Base-by-base conservation (phyloP, 306 rosid species). In the Gastrolobium villosum region DNA sequence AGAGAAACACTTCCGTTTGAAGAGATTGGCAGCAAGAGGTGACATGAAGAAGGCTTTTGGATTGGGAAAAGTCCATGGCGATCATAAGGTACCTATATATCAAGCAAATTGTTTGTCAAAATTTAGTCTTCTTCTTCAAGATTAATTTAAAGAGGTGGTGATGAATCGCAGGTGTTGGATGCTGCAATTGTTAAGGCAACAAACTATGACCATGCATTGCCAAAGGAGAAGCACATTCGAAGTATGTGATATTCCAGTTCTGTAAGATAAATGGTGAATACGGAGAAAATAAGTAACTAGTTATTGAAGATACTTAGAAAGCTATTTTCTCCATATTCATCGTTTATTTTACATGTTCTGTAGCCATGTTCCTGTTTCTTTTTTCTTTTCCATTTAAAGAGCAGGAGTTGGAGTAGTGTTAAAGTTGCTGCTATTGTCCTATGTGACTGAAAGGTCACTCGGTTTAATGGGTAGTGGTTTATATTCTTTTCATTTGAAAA, bases 151-250 rank as follows among this genome's bases (percentile, higher is more conserved):
- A 11, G 9, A 4, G 59, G 40, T 32, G 44, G 30, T 65, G 78
- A 53, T 82, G 70, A 78, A 70, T 83, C 49, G 66, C 88, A 94
- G 98, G 93, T 77, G 44, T 74, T 94, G 85, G 96, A 94, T 81
- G 66, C 78, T 75, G 94, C 98, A 72, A 89, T 94, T 82, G 82
- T 87, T 35, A 90, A 92, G 84, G 88, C 97, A 73, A 94, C 98
- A 43, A 88, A 66, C 84, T 88, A 79, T 26, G 86, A 89, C 4
- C 88, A 89, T 77, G 69, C 56, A 28, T 89, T 93, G 28, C 93
- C 98, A 7, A 94, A 94, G 86, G 98, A 94, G 75, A 94, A 92
- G 72, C 92, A 94, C 83, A 40, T 87, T 64, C 83, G 93, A 72
- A 91, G 98, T 92, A 73, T n/a, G 83, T 79, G n/a, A 40, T 55